Conservation (phyloP, 371 early-diverging fungal species). For the Mucor ambiguus region DNA sequence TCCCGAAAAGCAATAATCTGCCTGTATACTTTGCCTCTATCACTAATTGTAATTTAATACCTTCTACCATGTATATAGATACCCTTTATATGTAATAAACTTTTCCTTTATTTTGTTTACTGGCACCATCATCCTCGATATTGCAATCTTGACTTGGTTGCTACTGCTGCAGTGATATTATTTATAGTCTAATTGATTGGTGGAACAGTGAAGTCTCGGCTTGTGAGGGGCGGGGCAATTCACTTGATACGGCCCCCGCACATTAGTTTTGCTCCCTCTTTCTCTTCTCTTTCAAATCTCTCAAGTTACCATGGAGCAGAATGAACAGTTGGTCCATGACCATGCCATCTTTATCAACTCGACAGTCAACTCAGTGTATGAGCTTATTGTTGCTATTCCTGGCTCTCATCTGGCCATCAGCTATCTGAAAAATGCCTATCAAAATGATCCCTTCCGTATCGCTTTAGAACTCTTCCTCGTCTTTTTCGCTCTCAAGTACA, state of each 20-base stretch:
- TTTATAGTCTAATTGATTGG: not conserved
- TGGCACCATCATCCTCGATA: not conserved
- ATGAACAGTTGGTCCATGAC: conserved; percentile 26
- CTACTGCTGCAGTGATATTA: not conserved
- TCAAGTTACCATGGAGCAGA: conserved; percentile 9
- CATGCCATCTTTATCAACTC: conserved; percentile 51
- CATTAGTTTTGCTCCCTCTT: not conserved
- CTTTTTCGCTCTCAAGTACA: conserved; percentile 89
- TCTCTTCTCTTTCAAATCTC: not conserved
- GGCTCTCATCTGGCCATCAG: conserved; percentile 77
- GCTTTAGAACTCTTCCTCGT: conserved; percentile 86
- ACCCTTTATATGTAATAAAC: not conserved
- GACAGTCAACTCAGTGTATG: conserved; percentile 47
- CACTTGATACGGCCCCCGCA: not conserved
- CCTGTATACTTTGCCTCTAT: not conserved
- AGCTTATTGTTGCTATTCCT: conserved; percentile 62
- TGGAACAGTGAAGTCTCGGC: conserved; percentile 2
- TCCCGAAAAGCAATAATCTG: not conserved
- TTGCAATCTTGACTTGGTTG: not conserved
- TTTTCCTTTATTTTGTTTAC: too few species aligned
- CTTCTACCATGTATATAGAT: conserved; percentile 1
- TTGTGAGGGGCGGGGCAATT: not conserved
- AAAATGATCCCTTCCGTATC: conserved; percentile 95
- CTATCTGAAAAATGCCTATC: conserved; percentile 93
- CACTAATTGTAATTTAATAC: conserved; percentile 3